Percentiles rank a stretch among this genome's conserved stretches.
These are phyloP conservation scores for Coemansia interrupta DNA, from an alignment of 192 early-diverging fungal species.

Conservation along the genomic window DNA sequence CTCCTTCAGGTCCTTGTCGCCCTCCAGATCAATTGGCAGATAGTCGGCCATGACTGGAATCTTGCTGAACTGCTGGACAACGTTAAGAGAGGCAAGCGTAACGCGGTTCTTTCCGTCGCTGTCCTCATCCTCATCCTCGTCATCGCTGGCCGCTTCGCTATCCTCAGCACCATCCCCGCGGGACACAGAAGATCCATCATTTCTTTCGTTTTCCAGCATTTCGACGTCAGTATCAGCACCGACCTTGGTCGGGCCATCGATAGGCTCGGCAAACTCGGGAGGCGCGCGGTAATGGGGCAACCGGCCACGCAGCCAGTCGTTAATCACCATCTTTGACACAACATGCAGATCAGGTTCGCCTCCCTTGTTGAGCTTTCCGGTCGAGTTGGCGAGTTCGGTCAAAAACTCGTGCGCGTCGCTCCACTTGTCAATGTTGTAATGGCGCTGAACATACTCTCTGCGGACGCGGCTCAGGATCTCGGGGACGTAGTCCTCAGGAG, in stretches of 20 bases:
- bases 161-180: slow-evolving; percentile 18
- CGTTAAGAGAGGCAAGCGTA: slow-evolving; percentile 49
- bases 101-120: slow-evolving; percentile 7
- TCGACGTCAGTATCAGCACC: slow-evolving; percentile 12
- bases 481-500: slow-evolving; percentile 88
- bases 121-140: slow-evolving; percentile 28
- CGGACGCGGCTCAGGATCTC: slow-evolving; percentile 78
- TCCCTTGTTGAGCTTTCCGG: slow-evolving; percentile 91
- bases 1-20: slow-evolving; percentile 57
- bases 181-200: neutral
- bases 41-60: slow-evolving; percentile 85
- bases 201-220: neutral
- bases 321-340: slow-evolving; percentile 95
- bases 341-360: slow-evolving; percentile 91
- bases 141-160: slow-evolving; percentile 32
- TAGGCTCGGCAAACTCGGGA: slow-evolving; percentile 54
- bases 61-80: slow-evolving; percentile 89
- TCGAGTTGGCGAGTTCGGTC: slow-evolving; percentile 76
- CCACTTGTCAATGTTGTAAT: slow-evolving; percentile 89
- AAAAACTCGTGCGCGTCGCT: slow-evolving; percentile 86
- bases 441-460: slow-evolving; percentile 86
- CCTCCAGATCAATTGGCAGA: slow-evolving; percentile 76
- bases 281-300: slow-evolving; percentile 92
- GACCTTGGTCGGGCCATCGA: slow-evolving; percentile 2
- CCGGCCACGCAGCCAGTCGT: slow-evolving; percentile 97